Base-by-base conservation (phyloP, 2,329 filamentous ascomycete genomes). In the Aspergillus udagawae region DNA sequence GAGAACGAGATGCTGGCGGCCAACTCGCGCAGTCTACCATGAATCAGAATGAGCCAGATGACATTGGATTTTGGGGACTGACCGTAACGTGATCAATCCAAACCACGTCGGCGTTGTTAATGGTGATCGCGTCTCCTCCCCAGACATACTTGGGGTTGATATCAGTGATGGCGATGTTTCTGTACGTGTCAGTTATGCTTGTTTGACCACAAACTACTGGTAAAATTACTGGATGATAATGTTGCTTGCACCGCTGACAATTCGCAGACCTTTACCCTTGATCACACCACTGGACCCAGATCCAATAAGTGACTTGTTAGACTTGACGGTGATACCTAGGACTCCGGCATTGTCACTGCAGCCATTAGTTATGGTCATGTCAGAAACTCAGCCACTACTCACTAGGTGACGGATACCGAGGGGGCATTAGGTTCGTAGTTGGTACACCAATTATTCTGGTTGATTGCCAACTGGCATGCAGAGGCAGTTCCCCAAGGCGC, bases 1-100 rank as follows among this genome's bases (percentile, higher is more conserved):
- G 47, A 83, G 77, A 45, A 86, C 83, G 45, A 85, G 80, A 74
- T 85, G 81, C 72, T 86, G 83, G 50, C 84, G 82, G 56, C 81
- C 82, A 62, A 86, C 81, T 45, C 81, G 77, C 50, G 82, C 82
- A 50, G 81, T 82, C 72, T 82, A 44, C 9, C 17, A 50, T 7
- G 27, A 25, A 42, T 21, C 52, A 7, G 12, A 17, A 3, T 4
- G 7, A 9, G 21, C 20, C 17, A 14, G 29, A 27, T 44, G 7
- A 41, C 25, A 9, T 32, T 1, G 8, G 7, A 1, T 9, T 3
- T 20, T n/a, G 21, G 14, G 20, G 10, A 3, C 8, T 21, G n/a
- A 69, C 68, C 17, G 69, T 81, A 58, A 80, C 77, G 59, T 82
- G 79, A 68, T 82, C 80, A 59, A 82, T 79, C 79, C 80, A 82